Evolutionary conservation across 805 yeast genomes (phyloP), one percentile per base, ranked within the genome.

Genomic region (Maudiozyma saulgeensis): DNA sequence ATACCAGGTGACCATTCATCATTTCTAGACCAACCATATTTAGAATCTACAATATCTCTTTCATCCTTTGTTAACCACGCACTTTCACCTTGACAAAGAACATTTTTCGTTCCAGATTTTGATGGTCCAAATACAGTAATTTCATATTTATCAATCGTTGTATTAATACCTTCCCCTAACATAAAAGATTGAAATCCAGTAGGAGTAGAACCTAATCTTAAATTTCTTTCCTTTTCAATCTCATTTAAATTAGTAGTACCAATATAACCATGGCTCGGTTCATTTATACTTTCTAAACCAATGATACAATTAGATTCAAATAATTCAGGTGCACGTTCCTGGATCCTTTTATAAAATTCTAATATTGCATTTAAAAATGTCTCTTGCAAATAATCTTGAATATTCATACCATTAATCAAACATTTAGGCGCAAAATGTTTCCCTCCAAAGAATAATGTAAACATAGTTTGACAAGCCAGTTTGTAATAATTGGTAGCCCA

Each of bases 401-500:
- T 85, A 59, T 87, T 86, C 12, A 70, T 70, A 12, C 81, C 90
- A 62, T 90, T 77, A 25, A 91, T 74, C 3, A 71, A 68, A 51
- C 88, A 80, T 48, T 83, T 76, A 1, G 97, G 96, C 34, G 91
- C 87, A 66, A 81, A 86, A 15, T 71, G 68, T 47, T 73, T 73
- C 2, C 97, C 97, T 1, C 84, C 82, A 67, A 85, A 89, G 60
- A 90, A 90, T 57, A 87, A 63, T 0, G 95, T 85, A 64, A 88
- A 88, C 93, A 90, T 87, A 8, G 85, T 81, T 52, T 79, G 77
- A 35, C 84, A 73, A 1, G 88, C 96, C 51, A 88, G 69, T 35
- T 93, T 73, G 52, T 72, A 77, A 61, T 89, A 88, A 65, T 90
- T 90, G 0, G 96, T 81, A 0, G 96, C 81, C 97, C 97, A 90